Base-by-base conservation (phyloP, 352 stramenopile species). In the Globisporangium polare region DNA sequence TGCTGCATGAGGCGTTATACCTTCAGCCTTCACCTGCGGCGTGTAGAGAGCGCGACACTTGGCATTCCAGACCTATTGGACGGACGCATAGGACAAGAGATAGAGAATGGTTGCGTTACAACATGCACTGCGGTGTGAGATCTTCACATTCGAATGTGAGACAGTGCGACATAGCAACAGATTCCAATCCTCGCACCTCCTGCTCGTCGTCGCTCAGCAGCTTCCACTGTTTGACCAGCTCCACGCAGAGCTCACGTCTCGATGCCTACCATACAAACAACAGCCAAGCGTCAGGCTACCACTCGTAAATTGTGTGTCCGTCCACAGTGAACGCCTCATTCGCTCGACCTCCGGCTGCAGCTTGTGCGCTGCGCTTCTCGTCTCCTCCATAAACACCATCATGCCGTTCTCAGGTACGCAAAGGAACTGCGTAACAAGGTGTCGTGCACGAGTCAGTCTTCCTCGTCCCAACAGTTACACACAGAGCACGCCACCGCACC, bases 321-420 rank as follows among this genome's bases (percentile, higher is more conserved):
- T 7, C 29, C 29, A 33, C 29, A 33, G 29, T 9, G 8, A 33
- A 7, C 29, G 29, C 29, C 29, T 33, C 29, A 33, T 33, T 33
- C 39, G 3, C 15, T 20, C n/a, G n/a, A 77, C 74, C 63, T 60
- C 60, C 13, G 73, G 75, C 39, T 80, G 62, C 10, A 41, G 47
- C 10, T 47, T 59, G 2, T 72, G 70, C 58, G 70, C 60, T 3
- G 24, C 37, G 35, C 35, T 17, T 43, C 66, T 75, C 8, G 27
- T 60, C 35, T 72, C 53, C 49, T 80, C 71, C 51, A 80, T 45
- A 43, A 77, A 84, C 17, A 81, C 52, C 65, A 66, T 69, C 61
- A 62, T 67, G 43, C 63, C 60, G 42, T 63, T 78, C 43, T 68
- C 59, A 1, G 75, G 75, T 7, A 67, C 59, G 2, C 53, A 60